Evolutionary conservation across 2,329 filamentous ascomycete species (phyloP), one percentile per base, ranked within the genome.

Genomic region (Fusarium foetens): DNA sequence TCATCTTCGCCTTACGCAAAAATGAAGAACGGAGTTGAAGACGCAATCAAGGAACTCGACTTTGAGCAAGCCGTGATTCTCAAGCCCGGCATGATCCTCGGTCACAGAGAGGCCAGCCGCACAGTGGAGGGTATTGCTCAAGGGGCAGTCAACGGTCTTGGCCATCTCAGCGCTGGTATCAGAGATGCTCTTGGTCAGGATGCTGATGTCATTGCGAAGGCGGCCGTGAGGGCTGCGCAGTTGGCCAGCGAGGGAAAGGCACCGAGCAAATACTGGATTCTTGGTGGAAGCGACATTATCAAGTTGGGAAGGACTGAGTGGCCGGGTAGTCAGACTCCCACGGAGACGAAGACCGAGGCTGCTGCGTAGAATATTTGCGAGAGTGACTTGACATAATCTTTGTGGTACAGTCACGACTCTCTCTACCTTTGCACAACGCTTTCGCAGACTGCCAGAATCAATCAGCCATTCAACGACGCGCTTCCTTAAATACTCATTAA

Each of bases 11-110:
- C 85, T 77, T 82, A 87, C 82, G 70, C 89, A 83, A 72, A 85
- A 80, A 96, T 98, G 93, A 98, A 98, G 86, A 90, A 89, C 29
- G 93, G 96, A 75, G 89, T 97, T 43, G 95, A 98, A 80, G 92
- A 97, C 38, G 85, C 90, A 21, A 87, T 97, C 66, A 88, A 89
- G 79, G 88, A 83, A 45, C 82, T 95, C 8, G 91, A 84, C 8
- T 97, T 97, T 78, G 92, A 95, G 54, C 90, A 93, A 72, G 91
- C 91, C 8, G 88, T 97, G 61, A 91, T 98, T 59, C 53, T 92
- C 27, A 81, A 90, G 48, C 95, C 95, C 0, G 95, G 93, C 0
- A 71, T 94, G 68, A 93, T 98, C 74, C 80, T 94, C 5, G 95
- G 95, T 6, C 80, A 88, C 21, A 86, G 95, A 62, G 87, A 92